These are phyloP conservation scores for Coniochaeta ligniaria DNA, from an alignment of 2,329 filamentous ascomycete species.

Conservation along the genomic window DNA sequence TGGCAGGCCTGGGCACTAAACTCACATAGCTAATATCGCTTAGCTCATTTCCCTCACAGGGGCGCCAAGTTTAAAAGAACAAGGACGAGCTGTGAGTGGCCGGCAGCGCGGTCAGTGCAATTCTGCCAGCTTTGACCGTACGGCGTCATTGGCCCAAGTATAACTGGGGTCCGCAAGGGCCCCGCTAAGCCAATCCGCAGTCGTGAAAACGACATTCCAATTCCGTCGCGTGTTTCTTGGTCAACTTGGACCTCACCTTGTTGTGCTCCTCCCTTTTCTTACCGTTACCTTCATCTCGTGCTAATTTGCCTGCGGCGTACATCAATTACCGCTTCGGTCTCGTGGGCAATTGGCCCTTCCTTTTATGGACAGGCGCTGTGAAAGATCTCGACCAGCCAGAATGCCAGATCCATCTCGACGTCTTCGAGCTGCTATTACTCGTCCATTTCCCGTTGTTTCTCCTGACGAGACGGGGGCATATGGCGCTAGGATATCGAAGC, in stretches of 20 bases:
- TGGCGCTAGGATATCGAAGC: neutral
- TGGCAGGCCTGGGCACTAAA: slow-evolving; percentile 4
- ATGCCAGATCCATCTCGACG: neutral
- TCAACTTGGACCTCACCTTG: neutral
- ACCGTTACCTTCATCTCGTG: neutral
- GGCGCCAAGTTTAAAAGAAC: neutral
- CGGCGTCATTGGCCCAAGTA: neutral
- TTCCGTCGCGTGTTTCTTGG: neutral
- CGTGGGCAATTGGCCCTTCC: neutral
- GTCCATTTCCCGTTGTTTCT: neutral
- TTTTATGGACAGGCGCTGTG: neutral
- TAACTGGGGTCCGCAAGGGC: neutral
- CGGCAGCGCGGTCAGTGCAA: neutral
- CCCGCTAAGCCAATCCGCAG: neutral
- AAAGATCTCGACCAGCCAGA: neutral
- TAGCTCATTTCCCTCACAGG: slow-evolving; percentile 23
- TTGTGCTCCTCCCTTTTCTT: neutral
- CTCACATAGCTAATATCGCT: slow-evolving; percentile 21
- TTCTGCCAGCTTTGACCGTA: slow-evolving; percentile 1
- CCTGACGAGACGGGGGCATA: neutral
- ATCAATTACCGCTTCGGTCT: neutral
- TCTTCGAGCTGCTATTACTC: neutral
- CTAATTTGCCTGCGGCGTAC: neutral
- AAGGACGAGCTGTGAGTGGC: neutral
- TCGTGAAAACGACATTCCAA: neutral